phyloP scores from a whole-genome alignment of 176 grass and related monocot genomes.

The Melocanna baccifera region DNA sequence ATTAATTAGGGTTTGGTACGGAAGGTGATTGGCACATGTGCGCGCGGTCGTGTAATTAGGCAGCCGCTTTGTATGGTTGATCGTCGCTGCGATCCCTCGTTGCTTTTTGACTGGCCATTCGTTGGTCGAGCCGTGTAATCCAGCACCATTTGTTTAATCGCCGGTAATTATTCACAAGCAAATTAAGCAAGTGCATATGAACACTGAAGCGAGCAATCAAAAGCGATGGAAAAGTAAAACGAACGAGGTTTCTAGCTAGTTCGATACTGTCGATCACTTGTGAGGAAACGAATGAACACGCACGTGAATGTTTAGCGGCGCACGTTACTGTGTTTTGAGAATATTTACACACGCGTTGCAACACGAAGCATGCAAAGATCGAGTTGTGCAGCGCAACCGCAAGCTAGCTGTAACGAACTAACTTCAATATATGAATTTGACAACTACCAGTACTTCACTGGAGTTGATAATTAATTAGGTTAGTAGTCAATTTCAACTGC shows the following conservation, averaged over 20 bases:
- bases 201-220: not conserved
- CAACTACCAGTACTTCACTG: not conserved
- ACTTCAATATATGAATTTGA: not conserved
- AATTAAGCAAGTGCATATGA: not conserved
- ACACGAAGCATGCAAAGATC: not conserved
- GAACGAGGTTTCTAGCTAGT: not conserved
- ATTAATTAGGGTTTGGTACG: not conserved
- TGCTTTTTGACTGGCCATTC: conserved; percentile 44
- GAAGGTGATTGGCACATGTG: not conserved
- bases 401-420: not conserved
- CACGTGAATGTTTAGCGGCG: not conserved
- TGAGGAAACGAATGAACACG: not conserved
- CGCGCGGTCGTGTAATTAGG: conserved; percentile 23
- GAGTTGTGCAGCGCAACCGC: conserved; percentile 9
- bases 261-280: not conserved
- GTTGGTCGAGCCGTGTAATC: conserved; percentile 13
- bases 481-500: no score
- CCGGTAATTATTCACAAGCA: conserved; percentile 8
- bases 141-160: conserved; percentile 17
- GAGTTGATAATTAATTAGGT: not conserved
- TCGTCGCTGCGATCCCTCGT: not conserved
- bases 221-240: not conserved
- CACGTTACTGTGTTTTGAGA: not conserved
- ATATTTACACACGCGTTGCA: not conserved
- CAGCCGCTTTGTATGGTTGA: conserved; percentile 41